These are phyloP conservation scores for Schizosaccharomyces octosporus DNA, from an alignment of 805 yeast genomes.

Conservation along the genomic window DNA sequence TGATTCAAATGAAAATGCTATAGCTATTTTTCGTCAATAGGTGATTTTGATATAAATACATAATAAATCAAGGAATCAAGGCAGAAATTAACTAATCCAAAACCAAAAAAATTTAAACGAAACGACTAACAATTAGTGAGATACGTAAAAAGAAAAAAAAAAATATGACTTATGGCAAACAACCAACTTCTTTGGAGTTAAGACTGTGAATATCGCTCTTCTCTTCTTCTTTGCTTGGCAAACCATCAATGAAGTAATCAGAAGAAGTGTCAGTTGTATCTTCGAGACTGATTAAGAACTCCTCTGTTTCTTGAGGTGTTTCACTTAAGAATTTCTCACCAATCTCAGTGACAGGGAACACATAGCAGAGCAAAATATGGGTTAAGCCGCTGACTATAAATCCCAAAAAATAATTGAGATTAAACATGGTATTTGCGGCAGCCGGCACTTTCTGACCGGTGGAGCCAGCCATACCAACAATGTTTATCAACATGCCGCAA, in stretches of 20 bases:
- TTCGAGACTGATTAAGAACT: background rate
- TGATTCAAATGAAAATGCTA: too few relatives aligned
- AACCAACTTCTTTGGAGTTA: background rate
- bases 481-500: conserved; percentile 58
- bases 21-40: too few relatives aligned
- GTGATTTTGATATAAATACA: too few relatives aligned
- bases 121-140: background rate
- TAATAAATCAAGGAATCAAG: too few relatives aligned
- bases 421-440: conserved; percentile 53
- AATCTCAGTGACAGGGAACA: conserved; percentile 20
- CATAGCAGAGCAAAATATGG: conserved; percentile 26
- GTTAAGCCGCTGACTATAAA: conserved; percentile 32
- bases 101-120: too few relatives aligned
- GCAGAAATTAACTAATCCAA: too few relatives aligned
- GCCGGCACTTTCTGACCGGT: conserved; percentile 52
- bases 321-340: background rate
- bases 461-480: conserved; percentile 67
- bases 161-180: background rate
- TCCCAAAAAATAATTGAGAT: conserved; percentile 56
- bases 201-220: background rate
- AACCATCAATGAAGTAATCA: background rate
- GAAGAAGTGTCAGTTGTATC: background rate
- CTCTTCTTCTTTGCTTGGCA: background rate
- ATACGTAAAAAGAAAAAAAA: background rate
- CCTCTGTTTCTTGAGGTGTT: background rate